A percentile compares a stretch with the other conserved stretches of the same genome.
Conservation (phyloP, 495 filamentous ascomycete genomes). For the Parathielavia appendiculata region DNA sequence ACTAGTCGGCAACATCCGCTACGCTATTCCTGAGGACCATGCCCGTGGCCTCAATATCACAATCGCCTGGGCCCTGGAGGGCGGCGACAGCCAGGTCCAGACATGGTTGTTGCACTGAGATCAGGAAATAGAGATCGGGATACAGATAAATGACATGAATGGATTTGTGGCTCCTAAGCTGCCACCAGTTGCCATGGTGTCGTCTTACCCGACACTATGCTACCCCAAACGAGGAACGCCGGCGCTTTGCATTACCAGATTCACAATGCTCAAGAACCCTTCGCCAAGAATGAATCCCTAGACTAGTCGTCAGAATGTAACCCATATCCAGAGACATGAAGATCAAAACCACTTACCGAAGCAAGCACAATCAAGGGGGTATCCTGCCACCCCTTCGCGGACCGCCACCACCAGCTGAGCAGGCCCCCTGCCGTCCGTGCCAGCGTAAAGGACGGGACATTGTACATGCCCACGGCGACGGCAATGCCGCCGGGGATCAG, state of each 20-base stretch:
- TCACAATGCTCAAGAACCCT: constrained; percentile 88
- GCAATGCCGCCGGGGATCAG: constrained; percentile 89
- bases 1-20: constrained; percentile 44
- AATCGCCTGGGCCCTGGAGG: constrained; percentile 38
- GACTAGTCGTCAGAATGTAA: constrained; percentile 10
- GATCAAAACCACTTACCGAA: constrained; percentile 39
- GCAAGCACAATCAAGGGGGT: constrained; percentile 55
- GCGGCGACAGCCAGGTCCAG: constrained; percentile 33
- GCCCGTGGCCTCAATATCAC: constrained; percentile 44
- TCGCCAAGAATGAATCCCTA: constrained; percentile 88
- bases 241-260: constrained; percentile 74
- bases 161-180: no score
- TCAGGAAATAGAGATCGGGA: neutral
- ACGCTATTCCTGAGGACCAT: constrained; percentile 44
- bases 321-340: neutral
- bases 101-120: constrained; percentile 39
- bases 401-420: constrained; percentile 75
- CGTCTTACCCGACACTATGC: no score
- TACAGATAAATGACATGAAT: neutral
- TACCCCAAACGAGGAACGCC: constrained; percentile 67
- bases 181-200: no score
- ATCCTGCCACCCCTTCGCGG: constrained; percentile 46
- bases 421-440: constrained; percentile 82
- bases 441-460: constrained; percentile 90
- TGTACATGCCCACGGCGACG: constrained; percentile 97